Evolutionary conservation across 2,329 filamentous ascomycete species (phyloP).

Genomic region (Claviceps fusiformis): DNA sequence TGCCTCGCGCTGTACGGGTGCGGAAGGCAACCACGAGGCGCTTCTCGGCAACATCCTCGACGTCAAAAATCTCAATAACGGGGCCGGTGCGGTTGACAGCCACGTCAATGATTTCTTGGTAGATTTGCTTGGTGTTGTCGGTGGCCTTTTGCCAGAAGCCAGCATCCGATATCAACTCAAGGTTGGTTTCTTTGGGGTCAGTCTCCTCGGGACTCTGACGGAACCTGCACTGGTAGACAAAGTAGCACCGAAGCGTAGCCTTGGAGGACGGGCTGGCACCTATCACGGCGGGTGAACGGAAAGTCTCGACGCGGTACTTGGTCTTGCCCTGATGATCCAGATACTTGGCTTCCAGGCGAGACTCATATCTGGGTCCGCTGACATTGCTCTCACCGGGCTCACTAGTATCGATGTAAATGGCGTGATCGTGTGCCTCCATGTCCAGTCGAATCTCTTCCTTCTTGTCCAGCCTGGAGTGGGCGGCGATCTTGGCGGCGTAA

Average conservation of each 20-base stretch:
- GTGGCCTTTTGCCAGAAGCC: slow-evolving; percentile 95
- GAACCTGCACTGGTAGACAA: slow-evolving; percentile 95
- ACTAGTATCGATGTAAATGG: slow-evolving; percentile 97
- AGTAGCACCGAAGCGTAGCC: slow-evolving; percentile 89
- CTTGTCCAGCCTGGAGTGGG: slow-evolving; percentile 86
- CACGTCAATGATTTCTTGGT: slow-evolving; percentile 81
- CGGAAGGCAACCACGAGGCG: slow-evolving; percentile 90
- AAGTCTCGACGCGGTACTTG: slow-evolving; percentile 91
- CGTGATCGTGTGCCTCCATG: slow-evolving; percentile 88
- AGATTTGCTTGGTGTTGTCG: slow-evolving; percentile 87
- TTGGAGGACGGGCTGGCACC: slow-evolving; percentile 54
- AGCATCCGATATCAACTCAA: slow-evolving; percentile 84
- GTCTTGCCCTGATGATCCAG: slow-evolving; percentile 63
- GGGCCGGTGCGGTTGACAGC: slow-evolving; percentile 78
- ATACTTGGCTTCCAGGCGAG: slow-evolving; percentile 89
- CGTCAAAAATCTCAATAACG: slow-evolving; percentile 96
- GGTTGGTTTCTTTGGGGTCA: slow-evolving; percentile 63
- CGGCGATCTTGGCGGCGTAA: slow-evolving; percentile 92
- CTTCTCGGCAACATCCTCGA: slow-evolving; percentile 84
- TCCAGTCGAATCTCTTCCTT: slow-evolving; percentile 87
- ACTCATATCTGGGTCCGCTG: slow-evolving; percentile 80
- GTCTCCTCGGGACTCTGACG: slow-evolving; percentile 59
- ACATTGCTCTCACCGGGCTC: slow-evolving; percentile 68
- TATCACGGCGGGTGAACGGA: slow-evolving; percentile 76
- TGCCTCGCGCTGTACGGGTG: slow-evolving; percentile 75